A percentile compares a stretch with the other conserved stretches of the same genome.
These are phyloP conservation scores for Fusarium sp. DNA, from an alignment of 2,329 filamentous ascomycete species.

Conservation along the genomic window DNA sequence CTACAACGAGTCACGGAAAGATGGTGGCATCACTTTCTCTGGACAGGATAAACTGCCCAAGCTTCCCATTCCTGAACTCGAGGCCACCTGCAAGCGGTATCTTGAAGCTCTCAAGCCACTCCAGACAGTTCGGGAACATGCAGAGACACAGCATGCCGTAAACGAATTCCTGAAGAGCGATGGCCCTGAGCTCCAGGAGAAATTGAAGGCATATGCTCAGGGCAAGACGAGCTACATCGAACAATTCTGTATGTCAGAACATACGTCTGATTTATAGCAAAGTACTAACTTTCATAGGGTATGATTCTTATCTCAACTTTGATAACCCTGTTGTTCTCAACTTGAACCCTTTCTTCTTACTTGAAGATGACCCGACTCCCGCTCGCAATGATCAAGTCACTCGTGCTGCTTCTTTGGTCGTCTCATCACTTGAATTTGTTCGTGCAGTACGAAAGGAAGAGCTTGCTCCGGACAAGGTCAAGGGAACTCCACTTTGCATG, in stretches of 20 bases:
- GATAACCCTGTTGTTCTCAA: slow-evolving; percentile 98
- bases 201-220: slow-evolving; percentile 87
- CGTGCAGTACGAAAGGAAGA: slow-evolving; percentile 93
- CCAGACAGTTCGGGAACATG: slow-evolving; percentile 81
- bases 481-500: slow-evolving; percentile 91
- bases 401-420: slow-evolving; percentile 87
- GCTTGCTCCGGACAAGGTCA: slow-evolving; percentile 85
- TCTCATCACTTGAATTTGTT: slow-evolving; percentile 91
- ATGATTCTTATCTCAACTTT: slow-evolving; percentile 97
- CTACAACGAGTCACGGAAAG: slow-evolving; percentile 61
- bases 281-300: slow-evolving; percentile 68
- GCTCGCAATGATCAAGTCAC: slow-evolving; percentile 97
- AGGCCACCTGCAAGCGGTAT: slow-evolving; percentile 81
- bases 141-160: slow-evolving; percentile 82
- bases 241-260: slow-evolving; percentile 79
- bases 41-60: slow-evolving; percentile 89
- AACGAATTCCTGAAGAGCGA: slow-evolving; percentile 84
- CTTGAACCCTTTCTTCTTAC: slow-evolving; percentile 95
- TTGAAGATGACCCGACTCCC: slow-evolving; percentile 97
- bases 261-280: not conserved
- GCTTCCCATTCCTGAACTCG: slow-evolving; percentile 90
- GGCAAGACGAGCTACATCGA: slow-evolving; percentile 97
- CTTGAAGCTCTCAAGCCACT: slow-evolving; percentile 81
- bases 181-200: slow-evolving; percentile 86
- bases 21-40: slow-evolving; percentile 85